These are phyloP conservation scores for Zygotorulaspora sp. DNA, from an alignment of 805 yeast genomes.

Conservation along the genomic window DNA sequence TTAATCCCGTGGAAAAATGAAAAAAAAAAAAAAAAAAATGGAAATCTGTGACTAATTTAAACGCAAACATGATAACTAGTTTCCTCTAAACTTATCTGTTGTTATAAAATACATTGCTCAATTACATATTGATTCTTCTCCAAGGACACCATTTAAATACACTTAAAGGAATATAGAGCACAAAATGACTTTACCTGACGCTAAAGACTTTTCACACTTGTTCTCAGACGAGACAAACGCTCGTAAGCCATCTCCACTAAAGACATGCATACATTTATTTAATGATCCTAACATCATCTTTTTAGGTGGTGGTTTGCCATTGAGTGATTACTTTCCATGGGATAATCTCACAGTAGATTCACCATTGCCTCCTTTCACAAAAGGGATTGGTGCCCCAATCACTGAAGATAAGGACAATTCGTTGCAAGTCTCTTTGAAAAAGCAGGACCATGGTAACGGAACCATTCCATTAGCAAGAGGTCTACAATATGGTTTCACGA, in stretches of 20 bases:
- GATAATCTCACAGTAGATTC: constrained; percentile 64
- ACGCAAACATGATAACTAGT: no score
- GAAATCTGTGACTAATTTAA: no score
- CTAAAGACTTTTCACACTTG: constrained; percentile 72
- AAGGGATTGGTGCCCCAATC: constrained; percentile 69
- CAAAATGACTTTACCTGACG: constrained; percentile 36
- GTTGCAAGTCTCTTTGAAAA: constrained; percentile 20
- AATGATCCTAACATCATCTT: constrained; percentile 73
- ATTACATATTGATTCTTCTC: no score
- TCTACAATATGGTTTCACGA: constrained; percentile 87
- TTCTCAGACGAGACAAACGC: constrained; percentile 73
- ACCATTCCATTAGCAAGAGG: constrained; percentile 77
- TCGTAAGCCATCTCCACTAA: constrained; percentile 75
- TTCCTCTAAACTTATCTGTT: no score
- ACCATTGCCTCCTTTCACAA: constrained; percentile 73
- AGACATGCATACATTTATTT: constrained; percentile 76
- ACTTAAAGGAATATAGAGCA: no score
- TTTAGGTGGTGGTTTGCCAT: constrained; percentile 93
- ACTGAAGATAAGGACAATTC: constrained; percentile 33
- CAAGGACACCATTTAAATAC: no score
- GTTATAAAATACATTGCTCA: no score
- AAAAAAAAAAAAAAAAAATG: no score
- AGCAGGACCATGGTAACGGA: constrained; percentile 41
- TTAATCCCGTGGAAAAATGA: no score
- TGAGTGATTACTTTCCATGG: constrained; percentile 89